Evolutionary conservation across 176 grass and related monocot species (phyloP).

Genomic region (Triticum dicoccoides): DNA sequence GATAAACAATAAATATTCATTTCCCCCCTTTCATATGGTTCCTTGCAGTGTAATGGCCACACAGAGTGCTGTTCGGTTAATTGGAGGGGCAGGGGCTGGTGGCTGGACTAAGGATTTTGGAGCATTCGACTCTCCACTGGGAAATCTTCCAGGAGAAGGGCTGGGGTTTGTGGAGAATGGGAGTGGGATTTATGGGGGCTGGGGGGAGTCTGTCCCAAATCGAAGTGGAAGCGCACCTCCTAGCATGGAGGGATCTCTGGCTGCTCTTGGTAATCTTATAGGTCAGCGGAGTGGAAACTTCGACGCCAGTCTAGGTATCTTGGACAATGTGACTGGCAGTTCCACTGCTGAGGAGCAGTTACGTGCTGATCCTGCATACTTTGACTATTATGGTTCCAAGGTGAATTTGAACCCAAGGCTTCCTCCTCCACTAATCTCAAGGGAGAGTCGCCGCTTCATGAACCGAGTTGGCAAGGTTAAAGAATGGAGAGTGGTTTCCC

Average conservation of each 20-base stretch:
- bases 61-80: conserved; percentile 72
- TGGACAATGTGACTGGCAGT: conserved; percentile 32
- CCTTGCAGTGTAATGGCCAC: conserved; percentile 73
- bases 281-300: conserved; percentile 43
- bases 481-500: conserved; percentile 59
- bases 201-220: conserved; percentile 65
- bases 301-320: conserved; percentile 45
- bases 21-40: background rate
- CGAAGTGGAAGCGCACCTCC: conserved; percentile 92
- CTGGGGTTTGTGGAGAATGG: conserved; percentile 57
- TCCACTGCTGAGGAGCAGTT: conserved; percentile 68
- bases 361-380: conserved; percentile 76
- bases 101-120: conserved; percentile 63
- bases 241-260: conserved; percentile 93
- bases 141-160: conserved; percentile 58
- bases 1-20: background rate
- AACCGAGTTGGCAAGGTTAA: conserved; percentile 56
- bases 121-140: conserved; percentile 42
- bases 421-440: conserved; percentile 78
- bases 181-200: conserved; percentile 45
- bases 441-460: conserved; percentile 75
- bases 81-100: conserved; percentile 51
- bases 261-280: conserved; percentile 61
- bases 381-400: conserved; percentile 88
- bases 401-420: conserved; percentile 96